A percentile compares a stretch with the other conserved stretches of the same genome.
These are phyloP conservation scores for Brettanomyces bruxellensis DNA, from an alignment of 805 yeast genomes.

Conservation along the genomic window DNA sequence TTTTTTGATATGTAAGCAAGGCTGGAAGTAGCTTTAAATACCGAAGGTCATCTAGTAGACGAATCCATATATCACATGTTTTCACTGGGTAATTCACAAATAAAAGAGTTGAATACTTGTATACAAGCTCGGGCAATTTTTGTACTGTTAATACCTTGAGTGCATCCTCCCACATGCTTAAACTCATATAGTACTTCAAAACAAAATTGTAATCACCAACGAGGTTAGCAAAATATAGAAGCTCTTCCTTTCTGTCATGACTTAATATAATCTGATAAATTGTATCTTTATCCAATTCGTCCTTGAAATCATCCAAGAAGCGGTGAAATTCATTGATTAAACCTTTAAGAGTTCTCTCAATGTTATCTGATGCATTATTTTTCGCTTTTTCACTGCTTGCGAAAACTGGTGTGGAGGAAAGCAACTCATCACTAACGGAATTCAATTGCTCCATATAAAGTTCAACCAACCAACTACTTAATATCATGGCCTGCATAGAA, in stretches of 20 bases:
- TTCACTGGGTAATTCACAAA: conserved; percentile 57
- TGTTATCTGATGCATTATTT: conserved; percentile 3
- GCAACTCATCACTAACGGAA: conserved; percentile 27
- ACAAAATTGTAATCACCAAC: conserved; percentile 64
- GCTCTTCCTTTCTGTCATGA: conserved; percentile 55
- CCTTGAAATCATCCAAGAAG: conserved; percentile 43
- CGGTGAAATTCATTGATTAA: conserved; percentile 27
- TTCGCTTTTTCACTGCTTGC: conserved; percentile 3
- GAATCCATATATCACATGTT: conserved; percentile 76
- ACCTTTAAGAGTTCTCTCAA: conserved; percentile 23
- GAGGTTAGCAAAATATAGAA: conserved; percentile 58
- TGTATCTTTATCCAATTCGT: conserved; percentile 52
- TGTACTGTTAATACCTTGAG: conserved; percentile 45
- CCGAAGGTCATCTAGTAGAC: conserved; percentile 40
- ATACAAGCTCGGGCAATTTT: conserved; percentile 40
- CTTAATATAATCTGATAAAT: conserved; percentile 62
- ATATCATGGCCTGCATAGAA: conserved; percentile 38
- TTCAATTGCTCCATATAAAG: conserved; percentile 40
- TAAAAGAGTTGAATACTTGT: conserved; percentile 61
- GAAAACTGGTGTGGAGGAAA: neutral
- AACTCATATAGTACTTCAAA: conserved; percentile 56
- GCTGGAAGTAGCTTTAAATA: conserved; percentile 68
- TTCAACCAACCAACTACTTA: conserved; percentile 63
- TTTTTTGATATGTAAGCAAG: conserved; percentile 56
- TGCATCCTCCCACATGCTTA: conserved; percentile 68